Evolutionary conservation across 2,329 filamentous ascomycete genomes (phyloP), one percentile per base, ranked within the genome.

Genomic region (Colletotrichum camelliae): DNA sequence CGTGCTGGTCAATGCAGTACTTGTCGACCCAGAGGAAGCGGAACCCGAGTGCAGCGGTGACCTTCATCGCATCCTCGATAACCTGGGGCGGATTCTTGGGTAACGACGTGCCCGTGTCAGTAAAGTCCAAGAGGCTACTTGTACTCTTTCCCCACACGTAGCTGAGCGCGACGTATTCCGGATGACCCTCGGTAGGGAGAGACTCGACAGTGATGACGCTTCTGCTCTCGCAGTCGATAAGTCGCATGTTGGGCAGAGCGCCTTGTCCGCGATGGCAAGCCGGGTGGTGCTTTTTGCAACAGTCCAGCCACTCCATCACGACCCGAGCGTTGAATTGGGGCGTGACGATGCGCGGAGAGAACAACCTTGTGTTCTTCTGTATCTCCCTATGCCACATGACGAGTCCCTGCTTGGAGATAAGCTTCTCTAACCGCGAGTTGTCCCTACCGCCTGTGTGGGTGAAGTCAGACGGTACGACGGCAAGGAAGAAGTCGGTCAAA

Each of bases 11-110:
- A 2, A 82, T 79, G 52, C 81, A 82, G 13, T 80, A 64, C 15
- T 78, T 76, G 31, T 82, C 81, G 21, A 82, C 74, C 81, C 81
- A 82, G n/a, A 82, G 76, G 60, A 78, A 81, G 4, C 61, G 60
- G 9, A 77, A 75, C 4, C 79, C 80, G 64, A 81, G 75, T 21
- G 75, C 70, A 13, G 52, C 64, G 8, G 79, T 77, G 37, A 79
- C 75, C 29, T 70, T 70, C 4, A 81, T 71, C 4, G 77, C 78
- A 58, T 81, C 80, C 48, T 62, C 48, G 9, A 72, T 31, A 5
- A 72, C 67, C 10, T 35, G 39, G n/a, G 67, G 37, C 27, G 57
- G 27, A n/a, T 33, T 62, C 18, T 27, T 48, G 37, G 35, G 58
- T 37, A 61, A 24, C 21, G 58, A 52, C 18, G 31, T 48, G 27